Evolutionary conservation across 2,329 filamentous ascomycete genomes (phyloP), one percentile per base, ranked within the genome.

Genomic region (Colletotrichum orbiculare): DNA sequence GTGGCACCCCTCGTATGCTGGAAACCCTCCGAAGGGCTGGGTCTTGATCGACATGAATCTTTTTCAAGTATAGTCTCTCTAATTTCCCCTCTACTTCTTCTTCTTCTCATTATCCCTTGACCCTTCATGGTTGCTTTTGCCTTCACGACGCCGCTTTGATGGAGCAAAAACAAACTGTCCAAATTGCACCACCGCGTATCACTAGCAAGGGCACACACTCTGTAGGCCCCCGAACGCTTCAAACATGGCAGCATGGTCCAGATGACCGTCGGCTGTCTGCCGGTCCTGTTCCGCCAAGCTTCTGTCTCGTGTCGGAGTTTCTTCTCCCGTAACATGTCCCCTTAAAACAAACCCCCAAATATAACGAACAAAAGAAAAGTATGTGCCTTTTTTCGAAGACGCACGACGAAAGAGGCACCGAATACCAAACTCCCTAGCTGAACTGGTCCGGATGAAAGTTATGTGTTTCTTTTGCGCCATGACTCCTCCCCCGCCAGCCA

Each of bases 241-340:
- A n/a, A 10, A 17, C 7, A 38, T 41, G 13, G 35, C 47, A 52
- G 42, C 11, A 34, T 38, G 15, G 37, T n/a, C 54, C 54, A 41
- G 33, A n/a, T 49, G 53, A 58, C 54, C 60, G 39, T 66, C 60
- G 43, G 41, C 60, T 59, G 38, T 60, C 41, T 58, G 39, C 48
- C 53, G 64, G 60, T 47, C 48, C 43, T 66, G 53, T 59, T 59
- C 43, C 52, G 62, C 58, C 58, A 65, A 65, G 52, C 25, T 62
- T 53, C 62, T 66, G 60, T 66, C 60, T 59, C 53, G 35, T 64
- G 54, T 60, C 38, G 54, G 47, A 60, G 38, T 58, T 62, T 59
- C 67, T 67, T 60, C 57, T 65, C 58, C 58, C 42, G 37, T 37
- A 49, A 53, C 55, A 42, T 57, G 45, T 45, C 58, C 54, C 54